Conservation (phyloP, 2,329 filamentous ascomycete genomes). For the Coniella lustricola region DNA sequence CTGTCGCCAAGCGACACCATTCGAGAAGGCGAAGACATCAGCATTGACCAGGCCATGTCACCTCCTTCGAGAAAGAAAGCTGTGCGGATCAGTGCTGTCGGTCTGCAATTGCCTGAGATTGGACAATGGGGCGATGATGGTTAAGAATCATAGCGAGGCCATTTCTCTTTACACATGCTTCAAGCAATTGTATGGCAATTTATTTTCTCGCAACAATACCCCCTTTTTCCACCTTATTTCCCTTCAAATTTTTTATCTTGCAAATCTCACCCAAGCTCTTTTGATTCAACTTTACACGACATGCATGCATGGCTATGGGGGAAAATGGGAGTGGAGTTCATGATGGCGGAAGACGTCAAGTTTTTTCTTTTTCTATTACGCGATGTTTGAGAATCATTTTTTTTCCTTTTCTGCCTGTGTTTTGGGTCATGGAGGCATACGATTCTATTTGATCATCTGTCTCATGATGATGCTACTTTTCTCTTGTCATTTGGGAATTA, state of each 20-base stretch:
- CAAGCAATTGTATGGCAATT: background rate
- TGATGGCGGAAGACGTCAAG: background rate
- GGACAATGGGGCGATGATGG: conserved; percentile 16
- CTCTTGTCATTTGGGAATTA: too few species aligned
- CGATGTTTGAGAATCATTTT: background rate
- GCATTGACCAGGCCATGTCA: background rate
- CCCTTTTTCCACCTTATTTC: background rate
- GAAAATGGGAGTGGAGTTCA: conserved; percentile 4
- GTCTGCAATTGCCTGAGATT: conserved; percentile 15
- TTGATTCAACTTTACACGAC: background rate
- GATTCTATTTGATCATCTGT: background rate
- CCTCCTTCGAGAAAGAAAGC: conserved; percentile 26
- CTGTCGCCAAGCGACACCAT: conserved; percentile 22
- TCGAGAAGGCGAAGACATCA: conserved; percentile 14
- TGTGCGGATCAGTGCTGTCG: conserved; percentile 31
- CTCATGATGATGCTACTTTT: background rate
- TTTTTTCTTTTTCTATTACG: background rate
- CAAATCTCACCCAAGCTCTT: too few species aligned
- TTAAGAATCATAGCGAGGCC: background rate
- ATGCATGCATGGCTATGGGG: conserved; percentile 12
- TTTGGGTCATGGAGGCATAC: conserved; percentile 3
- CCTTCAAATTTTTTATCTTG: background rate
- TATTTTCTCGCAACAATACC: background rate
- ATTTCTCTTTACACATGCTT: background rate
- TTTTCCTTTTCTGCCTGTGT: background rate